phyloP scores from a whole-genome alignment of 768 basidiomycete genomes.

The Naematelia encephala region DNA sequence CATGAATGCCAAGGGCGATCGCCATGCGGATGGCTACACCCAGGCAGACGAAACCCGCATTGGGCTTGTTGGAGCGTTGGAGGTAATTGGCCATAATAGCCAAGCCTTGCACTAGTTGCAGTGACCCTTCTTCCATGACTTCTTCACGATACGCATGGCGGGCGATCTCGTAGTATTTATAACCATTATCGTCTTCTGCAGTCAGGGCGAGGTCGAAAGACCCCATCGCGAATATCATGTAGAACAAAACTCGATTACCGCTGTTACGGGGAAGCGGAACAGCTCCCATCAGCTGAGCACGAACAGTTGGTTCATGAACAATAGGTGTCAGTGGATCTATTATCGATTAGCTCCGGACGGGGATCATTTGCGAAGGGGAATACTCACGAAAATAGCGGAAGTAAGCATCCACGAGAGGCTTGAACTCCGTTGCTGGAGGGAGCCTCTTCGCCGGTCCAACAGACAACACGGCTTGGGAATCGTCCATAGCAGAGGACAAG shows the following conservation, averaged over 20 bases:
- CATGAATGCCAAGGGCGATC: constrained; percentile 16
- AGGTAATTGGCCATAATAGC: constrained; percentile 31
- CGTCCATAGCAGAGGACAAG: not conserved
- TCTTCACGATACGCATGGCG: constrained; percentile 11
- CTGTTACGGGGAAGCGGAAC: constrained; percentile 12
- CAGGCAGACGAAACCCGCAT: constrained; percentile 21
- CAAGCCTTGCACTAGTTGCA: constrained; percentile 22
- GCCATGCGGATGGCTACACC: constrained; percentile 23
- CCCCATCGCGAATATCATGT: constrained; percentile 32
- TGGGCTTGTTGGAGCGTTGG: constrained; percentile 22
- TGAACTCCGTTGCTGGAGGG: constrained; percentile 14
- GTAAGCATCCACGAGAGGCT: constrained; percentile 21
- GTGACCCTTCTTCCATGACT: constrained; percentile 15
- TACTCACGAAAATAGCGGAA: constrained; percentile 27
- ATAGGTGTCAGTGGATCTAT: constrained; percentile 18
- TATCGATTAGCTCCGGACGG: not conserved
- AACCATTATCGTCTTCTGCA: constrained; percentile 9
- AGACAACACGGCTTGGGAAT: not conserved
- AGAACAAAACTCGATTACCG: constrained; percentile 9
- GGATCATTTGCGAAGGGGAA: not conserved
- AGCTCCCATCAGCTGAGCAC: constrained; percentile 18
- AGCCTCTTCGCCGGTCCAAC: constrained; percentile 3
- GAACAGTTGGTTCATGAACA: constrained; percentile 24
- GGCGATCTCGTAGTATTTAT: constrained; percentile 16
- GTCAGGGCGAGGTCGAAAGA: constrained; percentile 12